Conservation (phyloP, 495 filamentous ascomycete species). For the Neurospora sp. region DNA sequence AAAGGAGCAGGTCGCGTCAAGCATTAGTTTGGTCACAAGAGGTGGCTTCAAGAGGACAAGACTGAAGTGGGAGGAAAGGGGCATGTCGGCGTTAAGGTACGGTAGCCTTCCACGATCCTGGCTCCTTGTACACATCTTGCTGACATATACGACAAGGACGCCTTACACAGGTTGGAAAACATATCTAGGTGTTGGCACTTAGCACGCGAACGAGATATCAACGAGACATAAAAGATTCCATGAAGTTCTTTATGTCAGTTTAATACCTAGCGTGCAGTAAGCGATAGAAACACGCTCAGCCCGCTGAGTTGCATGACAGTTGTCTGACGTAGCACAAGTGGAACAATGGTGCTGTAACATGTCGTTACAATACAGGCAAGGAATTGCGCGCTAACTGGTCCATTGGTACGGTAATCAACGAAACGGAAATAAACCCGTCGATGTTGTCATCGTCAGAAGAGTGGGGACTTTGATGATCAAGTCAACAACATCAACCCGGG, state of each 20-base stretch:
- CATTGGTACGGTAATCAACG: background rate
- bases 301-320: background rate
- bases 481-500: background rate
- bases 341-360: background rate
- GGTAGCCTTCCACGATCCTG: background rate
- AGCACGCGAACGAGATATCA: background rate
- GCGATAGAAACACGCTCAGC: background rate
- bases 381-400: background rate
- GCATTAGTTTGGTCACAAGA: background rate
- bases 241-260: background rate
- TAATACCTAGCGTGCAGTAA: background rate
- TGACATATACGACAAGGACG: background rate
- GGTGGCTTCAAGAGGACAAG: background rate
- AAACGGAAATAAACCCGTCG: background rate
- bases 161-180: background rate
- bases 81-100: background rate
- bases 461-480: background rate
- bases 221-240: background rate
- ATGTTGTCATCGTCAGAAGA: background rate
- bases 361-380: background rate
- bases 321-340: background rate
- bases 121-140: background rate
- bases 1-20: background rate
- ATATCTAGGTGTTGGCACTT: background rate
- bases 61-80: background rate